phyloP scores from a whole-genome alignment of 148 eudicot genomes.

The Beta vulgaris region DNA sequence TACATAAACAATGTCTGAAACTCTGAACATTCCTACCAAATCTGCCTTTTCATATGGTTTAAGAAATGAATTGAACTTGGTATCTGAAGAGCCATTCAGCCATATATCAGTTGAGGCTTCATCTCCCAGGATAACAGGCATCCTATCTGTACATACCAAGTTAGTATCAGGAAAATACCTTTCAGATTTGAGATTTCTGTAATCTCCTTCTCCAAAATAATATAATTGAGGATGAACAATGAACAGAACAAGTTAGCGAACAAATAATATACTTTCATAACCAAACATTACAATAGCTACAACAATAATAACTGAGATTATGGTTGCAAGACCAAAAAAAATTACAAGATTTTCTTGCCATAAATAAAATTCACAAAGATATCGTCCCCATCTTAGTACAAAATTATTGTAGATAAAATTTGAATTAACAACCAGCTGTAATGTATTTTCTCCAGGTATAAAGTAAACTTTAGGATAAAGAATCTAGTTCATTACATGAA shows the following conservation, averaged over 20 bases:
- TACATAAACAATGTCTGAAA: not conserved
- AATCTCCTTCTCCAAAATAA: too few relatives aligned
- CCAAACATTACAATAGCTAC: not conserved
- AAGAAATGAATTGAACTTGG: constrained; percentile 56
- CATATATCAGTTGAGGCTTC: constrained; percentile 59
- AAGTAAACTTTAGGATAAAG: not conserved
- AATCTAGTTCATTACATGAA: not conserved
- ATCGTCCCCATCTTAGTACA: not conserved
- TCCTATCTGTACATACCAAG: constrained; percentile 62
- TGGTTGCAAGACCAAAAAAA: not conserved
- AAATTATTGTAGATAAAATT: not conserved
- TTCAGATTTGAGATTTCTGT: constrained; percentile 1
- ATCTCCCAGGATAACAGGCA: constrained; percentile 88
- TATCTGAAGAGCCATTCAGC: constrained; percentile 61
- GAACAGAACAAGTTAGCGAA: not conserved
- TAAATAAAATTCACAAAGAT: too few relatives aligned
- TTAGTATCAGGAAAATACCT: not conserved
- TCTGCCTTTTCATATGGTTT: constrained; percentile 75
- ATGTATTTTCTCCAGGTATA: not conserved
- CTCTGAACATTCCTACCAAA: constrained; percentile 47
- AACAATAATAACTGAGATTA: not conserved
- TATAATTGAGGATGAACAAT: too few relatives aligned
- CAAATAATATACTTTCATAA: not conserved
- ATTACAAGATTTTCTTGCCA: too few relatives aligned
- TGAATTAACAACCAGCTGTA: not conserved